Evolutionary conservation across 805 yeast genomes (phyloP).

Genomic region (Kazachstania martiniae): DNA sequence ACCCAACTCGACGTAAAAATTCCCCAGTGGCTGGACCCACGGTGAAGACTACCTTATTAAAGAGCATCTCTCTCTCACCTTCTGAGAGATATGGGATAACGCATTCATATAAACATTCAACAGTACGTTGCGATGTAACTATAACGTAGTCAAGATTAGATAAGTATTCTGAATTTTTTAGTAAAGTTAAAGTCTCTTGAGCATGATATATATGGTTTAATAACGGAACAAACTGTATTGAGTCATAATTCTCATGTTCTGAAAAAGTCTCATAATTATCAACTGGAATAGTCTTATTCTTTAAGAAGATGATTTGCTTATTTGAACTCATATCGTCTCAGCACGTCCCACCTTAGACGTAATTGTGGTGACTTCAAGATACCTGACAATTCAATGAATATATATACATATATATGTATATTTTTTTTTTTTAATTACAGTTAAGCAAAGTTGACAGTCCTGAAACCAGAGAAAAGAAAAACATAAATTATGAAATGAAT

Average conservation of each 20-base stretch:
- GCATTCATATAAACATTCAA: conserved; percentile 55
- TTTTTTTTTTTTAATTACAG: no score
- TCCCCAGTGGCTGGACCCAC: conserved; percentile 85
- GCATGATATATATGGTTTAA: conserved; percentile 49
- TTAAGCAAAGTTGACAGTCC: no score
- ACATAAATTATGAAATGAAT: neutral
- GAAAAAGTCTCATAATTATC: conserved; percentile 55
- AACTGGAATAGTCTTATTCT: conserved; percentile 56
- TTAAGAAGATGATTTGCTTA: conserved; percentile 43
- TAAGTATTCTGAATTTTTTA: conserved; percentile 35
- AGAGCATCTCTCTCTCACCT: conserved; percentile 19
- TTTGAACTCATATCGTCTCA: no score
- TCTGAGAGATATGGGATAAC: conserved; percentile 23
- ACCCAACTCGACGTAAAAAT: conserved; percentile 52
- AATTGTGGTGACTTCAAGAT: neutral
- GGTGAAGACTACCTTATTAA: conserved; percentile 55
- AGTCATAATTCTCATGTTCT: conserved; percentile 21
- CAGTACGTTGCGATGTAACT: conserved; percentile 86
- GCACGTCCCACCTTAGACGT: neutral
- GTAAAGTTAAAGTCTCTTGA: conserved; percentile 32
- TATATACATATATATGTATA: no score
- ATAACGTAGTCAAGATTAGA: conserved; percentile 42
- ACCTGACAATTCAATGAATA: no score
- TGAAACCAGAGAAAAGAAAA: neutral
- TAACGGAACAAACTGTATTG: conserved; percentile 58